These are phyloP conservation scores for Falciphora oryzae DNA, from an alignment of 2,329 filamentous ascomycete genomes.

Conservation along the genomic window DNA sequence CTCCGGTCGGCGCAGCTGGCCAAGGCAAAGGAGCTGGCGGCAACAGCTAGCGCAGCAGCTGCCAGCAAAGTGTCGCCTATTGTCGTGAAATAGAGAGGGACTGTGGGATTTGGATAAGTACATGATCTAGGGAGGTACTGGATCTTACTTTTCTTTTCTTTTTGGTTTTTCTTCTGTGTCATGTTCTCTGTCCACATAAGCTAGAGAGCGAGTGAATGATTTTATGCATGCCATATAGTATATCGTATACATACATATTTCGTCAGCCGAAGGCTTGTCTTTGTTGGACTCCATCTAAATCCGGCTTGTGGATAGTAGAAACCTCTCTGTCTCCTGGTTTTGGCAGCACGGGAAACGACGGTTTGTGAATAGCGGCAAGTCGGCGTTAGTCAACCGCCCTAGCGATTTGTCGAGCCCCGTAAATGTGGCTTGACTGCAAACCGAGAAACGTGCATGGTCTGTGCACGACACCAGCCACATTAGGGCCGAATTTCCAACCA, in stretches of 20 bases:
- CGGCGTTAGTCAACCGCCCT: no score
- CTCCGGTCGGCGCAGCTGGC: conserved; percentile 64
- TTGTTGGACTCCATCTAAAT: background rate
- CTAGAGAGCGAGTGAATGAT: background rate
- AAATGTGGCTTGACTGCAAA: background rate
- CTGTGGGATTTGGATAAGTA: background rate
- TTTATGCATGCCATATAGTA: background rate
- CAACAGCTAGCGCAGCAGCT: conserved; percentile 51
- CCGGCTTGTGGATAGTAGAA: no score
- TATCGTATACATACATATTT: background rate
- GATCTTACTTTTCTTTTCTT: background rate
- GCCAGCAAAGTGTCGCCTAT: conserved; percentile 38
- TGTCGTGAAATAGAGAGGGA: conserved; percentile 17
- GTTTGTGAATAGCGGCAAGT: background rate
- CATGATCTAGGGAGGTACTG: background rate
- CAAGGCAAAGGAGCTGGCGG: conserved; percentile 58
- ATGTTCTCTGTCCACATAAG: background rate
- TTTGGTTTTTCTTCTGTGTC: background rate
- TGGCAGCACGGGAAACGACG: background rate
- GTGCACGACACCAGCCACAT: background rate
- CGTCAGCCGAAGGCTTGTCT: background rate
- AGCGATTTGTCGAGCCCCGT: background rate
- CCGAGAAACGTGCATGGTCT: background rate
- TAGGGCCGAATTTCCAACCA: conserved; percentile 4
- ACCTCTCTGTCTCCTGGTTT: background rate